phyloP scores from a whole-genome alignment of 805 yeast genomes.

The Ogataea haglerorum region DNA sequence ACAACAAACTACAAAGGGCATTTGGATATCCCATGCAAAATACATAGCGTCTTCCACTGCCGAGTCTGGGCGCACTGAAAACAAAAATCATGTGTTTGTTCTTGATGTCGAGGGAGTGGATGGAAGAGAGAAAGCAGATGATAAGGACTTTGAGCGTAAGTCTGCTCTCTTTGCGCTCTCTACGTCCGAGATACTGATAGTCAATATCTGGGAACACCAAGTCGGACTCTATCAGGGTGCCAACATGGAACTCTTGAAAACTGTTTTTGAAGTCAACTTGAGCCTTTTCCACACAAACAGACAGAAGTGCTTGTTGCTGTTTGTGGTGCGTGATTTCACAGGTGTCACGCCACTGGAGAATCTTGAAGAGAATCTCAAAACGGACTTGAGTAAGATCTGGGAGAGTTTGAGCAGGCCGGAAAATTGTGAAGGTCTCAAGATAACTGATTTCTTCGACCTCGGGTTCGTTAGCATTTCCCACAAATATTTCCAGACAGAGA shows the following conservation, averaged over 20 bases:
- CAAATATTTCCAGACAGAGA: constrained; percentile 74
- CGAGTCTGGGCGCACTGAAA: constrained; percentile 13
- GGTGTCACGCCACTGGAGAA: constrained; percentile 81
- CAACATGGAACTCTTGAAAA: constrained; percentile 89
- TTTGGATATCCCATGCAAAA: constrained; percentile 66
- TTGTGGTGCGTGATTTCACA: constrained; percentile 89
- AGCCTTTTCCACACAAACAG: constrained; percentile 70
- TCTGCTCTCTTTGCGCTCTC: constrained; percentile 93
- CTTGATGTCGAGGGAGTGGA: constrained; percentile 99
- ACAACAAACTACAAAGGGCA: constrained; percentile 88
- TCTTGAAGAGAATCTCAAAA: constrained; percentile 61
- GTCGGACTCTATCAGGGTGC: constrained; percentile 97
- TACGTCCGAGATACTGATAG: constrained; percentile 84
- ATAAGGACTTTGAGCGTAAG: constrained; percentile 96
- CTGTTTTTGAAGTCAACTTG: constrained; percentile 94
- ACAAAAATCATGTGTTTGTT: constrained; percentile 52
- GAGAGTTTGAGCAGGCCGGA: constrained; percentile 67
- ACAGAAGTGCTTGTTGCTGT: constrained; percentile 60
- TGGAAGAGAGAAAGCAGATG: constrained; percentile 97
- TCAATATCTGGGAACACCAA: constrained; percentile 96
- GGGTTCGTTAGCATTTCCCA: constrained; percentile 81
- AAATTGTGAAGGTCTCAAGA: constrained; percentile 48
- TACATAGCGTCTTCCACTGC: constrained; percentile 30
- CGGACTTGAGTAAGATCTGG: constrained; percentile 82
- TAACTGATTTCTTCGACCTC: constrained; percentile 80